Conservation (phyloP, 2,329 filamentous ascomycete species). For the Fusarium sambucinum region DNA sequence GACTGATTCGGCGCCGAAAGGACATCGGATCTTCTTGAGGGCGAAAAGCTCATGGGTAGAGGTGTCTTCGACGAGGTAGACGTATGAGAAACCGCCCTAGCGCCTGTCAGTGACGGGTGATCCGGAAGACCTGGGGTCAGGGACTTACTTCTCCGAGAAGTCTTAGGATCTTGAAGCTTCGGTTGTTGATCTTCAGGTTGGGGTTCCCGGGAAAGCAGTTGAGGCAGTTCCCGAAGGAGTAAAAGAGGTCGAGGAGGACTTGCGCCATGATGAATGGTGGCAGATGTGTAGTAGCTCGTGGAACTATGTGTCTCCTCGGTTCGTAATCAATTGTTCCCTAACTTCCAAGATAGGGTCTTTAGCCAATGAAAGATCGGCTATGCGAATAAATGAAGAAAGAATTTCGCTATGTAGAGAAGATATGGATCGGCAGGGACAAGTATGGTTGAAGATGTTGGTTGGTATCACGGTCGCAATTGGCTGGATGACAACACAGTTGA, state of each 20-base stretch:
- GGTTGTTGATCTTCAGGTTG: conserved; percentile 92
- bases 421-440: conserved; percentile 34
- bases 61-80: conserved; percentile 97
- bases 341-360: not conserved
- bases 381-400: conserved; percentile 1
- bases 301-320: not conserved
- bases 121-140: not conserved
- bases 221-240: conserved; percentile 93
- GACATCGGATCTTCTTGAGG: conserved; percentile 98
- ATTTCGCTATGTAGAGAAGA: conserved; percentile 7
- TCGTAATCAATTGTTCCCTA: conserved; percentile 4
- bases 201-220: conserved; percentile 96
- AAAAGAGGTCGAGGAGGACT: conserved; percentile 88
- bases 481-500: conserved; percentile 3
- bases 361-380: not conserved
- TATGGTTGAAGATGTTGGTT: conserved; percentile 2
- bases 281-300: conserved; percentile 3
- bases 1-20: conserved; percentile 96
- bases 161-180: conserved; percentile 95
- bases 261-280: conserved; percentile 72
- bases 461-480: conserved; percentile 30
- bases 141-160: conserved; percentile 85
- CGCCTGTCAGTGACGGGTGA: conserved; percentile 10
- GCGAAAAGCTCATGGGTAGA: conserved; percentile 86
- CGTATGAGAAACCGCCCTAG: conserved; percentile 96